Base-by-base conservation (phyloP, 441 rosid genomes). In the Biscutella auriculata region DNA sequence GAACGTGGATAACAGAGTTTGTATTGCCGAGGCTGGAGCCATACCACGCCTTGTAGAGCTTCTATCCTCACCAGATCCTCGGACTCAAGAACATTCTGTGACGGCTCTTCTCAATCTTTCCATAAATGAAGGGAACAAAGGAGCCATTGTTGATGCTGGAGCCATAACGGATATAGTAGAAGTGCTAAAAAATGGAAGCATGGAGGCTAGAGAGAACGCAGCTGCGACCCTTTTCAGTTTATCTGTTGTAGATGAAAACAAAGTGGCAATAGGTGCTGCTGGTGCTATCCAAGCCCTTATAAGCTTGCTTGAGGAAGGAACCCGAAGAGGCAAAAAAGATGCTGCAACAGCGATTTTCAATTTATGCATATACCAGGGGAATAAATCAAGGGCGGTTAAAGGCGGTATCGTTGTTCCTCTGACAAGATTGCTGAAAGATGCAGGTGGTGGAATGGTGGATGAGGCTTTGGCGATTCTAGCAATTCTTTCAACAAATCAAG, bases 121-220 rank as follows among this genome's bases (percentile, higher is more conserved):
- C 34, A 93, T 93, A 69, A 83, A 87, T 41, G 99, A 89, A 33
- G 67, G 74, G 49, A 93, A 93, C 83, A 93, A 93, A 63, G 99
- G 86, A 67, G 73, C 80, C 10, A 93, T 93, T 3, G 96, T 89
- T 33, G 85, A 87, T 27, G 94, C 96, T 0, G 99, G 97, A 65
- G 97, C 99, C 5, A 85, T 93, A 71, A 85, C 95, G 0, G 91
- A 89, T 60, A 87, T 93, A 49, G 97, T 93, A 6, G 86, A 82
- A 39, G 97, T 93, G 34, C 68, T 89, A 36, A 87, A 72, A 73
- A 81, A 68, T 7, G 97, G 96, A 54, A 89, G 99, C 80, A 89
- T 87, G 95, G 96, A 89, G 65, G 97, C 99, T 19, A 79, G 97
- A 69, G 99, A 93, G 76, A 93, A 93, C 63, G 99, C 99, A 9